Conservation (phyloP, 768 basidiomycete genomes). For the Auricularia heimuer region DNA sequence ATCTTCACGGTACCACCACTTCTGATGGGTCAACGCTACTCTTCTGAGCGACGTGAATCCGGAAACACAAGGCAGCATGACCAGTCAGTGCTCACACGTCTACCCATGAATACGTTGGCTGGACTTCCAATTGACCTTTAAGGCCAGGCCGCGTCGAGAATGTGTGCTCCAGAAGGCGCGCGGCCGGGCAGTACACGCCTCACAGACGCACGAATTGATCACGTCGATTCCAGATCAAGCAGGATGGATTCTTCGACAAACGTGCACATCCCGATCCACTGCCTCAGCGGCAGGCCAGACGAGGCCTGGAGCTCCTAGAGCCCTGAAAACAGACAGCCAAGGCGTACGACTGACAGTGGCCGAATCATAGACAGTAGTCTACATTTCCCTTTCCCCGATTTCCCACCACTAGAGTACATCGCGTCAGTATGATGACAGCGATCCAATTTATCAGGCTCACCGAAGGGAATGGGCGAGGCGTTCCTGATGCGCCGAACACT, state of each 20-base stretch:
- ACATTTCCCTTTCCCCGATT: not conserved
- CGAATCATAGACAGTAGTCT: not conserved
- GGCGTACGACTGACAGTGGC: not conserved
- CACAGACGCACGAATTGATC: not conserved
- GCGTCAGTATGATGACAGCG: not conserved
- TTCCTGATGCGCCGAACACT: conserved; percentile 50
- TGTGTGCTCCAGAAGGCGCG: not conserved
- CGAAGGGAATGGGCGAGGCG: conserved; percentile 37
- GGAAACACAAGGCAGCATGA: too few species aligned
- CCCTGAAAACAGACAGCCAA: not conserved
- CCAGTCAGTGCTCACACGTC: too few species aligned
- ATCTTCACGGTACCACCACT: too few species aligned
- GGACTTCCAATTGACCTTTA: too few species aligned
- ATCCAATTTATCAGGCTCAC: not conserved
- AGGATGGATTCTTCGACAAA: too few species aligned
- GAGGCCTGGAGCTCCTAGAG: too few species aligned
- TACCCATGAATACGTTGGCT: too few species aligned
- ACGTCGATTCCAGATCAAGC: not conserved
- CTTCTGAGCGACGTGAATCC: too few species aligned
- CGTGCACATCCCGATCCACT: too few species aligned
- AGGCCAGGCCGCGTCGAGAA: too few species aligned
- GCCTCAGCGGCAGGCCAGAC: too few species aligned
- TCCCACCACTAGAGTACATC: not conserved
- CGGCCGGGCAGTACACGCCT: not conserved
- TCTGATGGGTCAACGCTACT: too few species aligned